Evolutionary conservation across 202 grass and related monocot genomes (phyloP).

Genomic region (Musa balbisiana): DNA sequence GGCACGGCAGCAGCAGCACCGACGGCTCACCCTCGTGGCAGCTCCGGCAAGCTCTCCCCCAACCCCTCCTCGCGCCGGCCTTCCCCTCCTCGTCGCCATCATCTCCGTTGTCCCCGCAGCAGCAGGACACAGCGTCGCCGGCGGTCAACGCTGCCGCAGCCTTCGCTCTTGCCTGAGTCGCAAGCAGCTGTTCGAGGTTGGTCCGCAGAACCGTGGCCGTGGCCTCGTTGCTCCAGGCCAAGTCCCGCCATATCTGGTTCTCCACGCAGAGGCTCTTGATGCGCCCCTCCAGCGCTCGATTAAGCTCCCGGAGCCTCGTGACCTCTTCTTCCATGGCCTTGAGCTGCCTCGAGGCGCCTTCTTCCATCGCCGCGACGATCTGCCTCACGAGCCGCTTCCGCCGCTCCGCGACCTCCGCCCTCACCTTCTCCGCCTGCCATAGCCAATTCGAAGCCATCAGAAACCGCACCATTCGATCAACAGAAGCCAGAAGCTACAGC

Average conservation of each 20-base stretch:
- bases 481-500: not conserved
- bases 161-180: not conserved
- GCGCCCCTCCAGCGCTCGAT: constrained; percentile 24
- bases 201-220: constrained; percentile 5
- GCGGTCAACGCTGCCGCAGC: not conserved
- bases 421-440: constrained; percentile 46
- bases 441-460: not conserved
- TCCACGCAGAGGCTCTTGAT: constrained; percentile 14
- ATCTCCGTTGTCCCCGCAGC: constrained; percentile 38
- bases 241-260: constrained; percentile 28
- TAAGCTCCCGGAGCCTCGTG: constrained; percentile 15
- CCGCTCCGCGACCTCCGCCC: constrained; percentile 43
- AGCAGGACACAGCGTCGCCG: constrained; percentile 63
- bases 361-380: constrained; percentile 33
- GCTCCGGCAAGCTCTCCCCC: constrained; percentile 22
- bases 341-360: constrained; percentile 34
- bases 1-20: constrained; percentile 70
- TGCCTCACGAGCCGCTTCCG: constrained; percentile 24
- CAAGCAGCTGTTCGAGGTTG: constrained; percentile 18
- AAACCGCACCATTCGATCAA: not conserved
- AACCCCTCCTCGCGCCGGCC: not conserved
- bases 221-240: constrained; percentile 24
- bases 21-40: constrained; percentile 38
- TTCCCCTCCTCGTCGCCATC: not conserved
- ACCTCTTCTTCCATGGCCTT: constrained; percentile 28